phyloP scores from a whole-genome alignment of 148 eudicot species.

The Vaccinium myrtillus region DNA sequence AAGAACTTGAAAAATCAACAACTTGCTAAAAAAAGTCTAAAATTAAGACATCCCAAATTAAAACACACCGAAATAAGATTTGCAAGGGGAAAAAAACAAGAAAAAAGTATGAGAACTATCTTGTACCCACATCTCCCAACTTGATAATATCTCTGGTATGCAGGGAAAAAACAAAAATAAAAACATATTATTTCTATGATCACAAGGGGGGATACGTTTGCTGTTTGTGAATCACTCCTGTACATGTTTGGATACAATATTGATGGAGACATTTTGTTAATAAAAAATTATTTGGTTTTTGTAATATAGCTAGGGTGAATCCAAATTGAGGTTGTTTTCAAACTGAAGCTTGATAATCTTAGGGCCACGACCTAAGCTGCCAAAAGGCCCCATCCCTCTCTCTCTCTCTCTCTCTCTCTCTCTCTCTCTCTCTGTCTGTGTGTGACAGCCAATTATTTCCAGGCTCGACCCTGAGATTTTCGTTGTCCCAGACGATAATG shows the following conservation, averaged over 20 bases:
- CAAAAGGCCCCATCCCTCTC: background rate
- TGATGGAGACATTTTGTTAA: background rate
- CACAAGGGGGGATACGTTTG: background rate
- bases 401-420: background rate
- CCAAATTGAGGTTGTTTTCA: background rate
- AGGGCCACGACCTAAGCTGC: background rate
- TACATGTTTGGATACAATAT: background rate
- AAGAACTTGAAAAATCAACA: background rate
- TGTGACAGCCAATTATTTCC: background rate
- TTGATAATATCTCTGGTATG: background rate
- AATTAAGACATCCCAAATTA: background rate
- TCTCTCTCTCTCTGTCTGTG: background rate
- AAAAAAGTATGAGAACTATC: background rate
- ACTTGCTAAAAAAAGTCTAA: background rate
- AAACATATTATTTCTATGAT: background rate
- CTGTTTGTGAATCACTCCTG: background rate
- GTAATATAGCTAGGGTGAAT: background rate
- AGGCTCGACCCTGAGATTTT: background rate
- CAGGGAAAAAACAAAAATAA: background rate
- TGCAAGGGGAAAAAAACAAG: background rate
- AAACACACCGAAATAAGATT: background rate
- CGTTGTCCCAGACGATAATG: too few relatives aligned
- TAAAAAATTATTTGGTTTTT: background rate
- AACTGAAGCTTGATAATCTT: background rate
- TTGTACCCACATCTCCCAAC: background rate